Conservation (phyloP, 768 basidiomycete species). For the Lanmaoa rubissima region DNA sequence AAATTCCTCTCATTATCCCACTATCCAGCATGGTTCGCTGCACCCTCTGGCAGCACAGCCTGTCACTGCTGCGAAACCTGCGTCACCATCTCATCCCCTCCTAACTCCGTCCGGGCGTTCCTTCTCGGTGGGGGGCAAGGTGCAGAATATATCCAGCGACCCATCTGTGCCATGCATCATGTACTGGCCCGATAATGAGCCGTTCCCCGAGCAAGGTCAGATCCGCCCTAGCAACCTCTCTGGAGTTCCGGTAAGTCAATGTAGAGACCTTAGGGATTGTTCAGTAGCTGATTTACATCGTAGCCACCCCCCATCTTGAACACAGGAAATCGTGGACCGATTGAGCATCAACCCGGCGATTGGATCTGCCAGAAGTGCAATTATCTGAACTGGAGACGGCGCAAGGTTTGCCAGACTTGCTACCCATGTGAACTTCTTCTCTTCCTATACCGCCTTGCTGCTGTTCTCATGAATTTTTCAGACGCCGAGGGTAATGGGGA, state of each 20-base stretch:
- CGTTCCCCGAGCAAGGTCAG: constrained; percentile 77
- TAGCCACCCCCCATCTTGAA: constrained; percentile 86
- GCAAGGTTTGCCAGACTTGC: constrained; percentile 90
- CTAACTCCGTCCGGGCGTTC: constrained; percentile 82
- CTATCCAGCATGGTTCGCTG: constrained; percentile 19
- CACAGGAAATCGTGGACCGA: constrained; percentile 85
- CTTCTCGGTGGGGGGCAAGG: constrained; percentile 72
- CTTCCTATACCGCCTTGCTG: constrained; percentile 7
- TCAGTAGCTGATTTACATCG: background rate
- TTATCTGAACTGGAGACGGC: constrained; percentile 83
- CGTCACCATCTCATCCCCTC: constrained; percentile 57
- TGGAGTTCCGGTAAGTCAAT: constrained; percentile 50
- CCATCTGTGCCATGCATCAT: constrained; percentile 74
- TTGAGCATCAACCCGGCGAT: constrained; percentile 81
- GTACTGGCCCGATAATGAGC: constrained; percentile 92
- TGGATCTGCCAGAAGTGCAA: constrained; percentile 85
- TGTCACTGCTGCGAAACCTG: constrained; percentile 30
- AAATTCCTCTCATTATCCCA: constrained; percentile 31
- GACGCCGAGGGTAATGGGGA: constrained; percentile 89
- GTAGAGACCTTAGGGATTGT: background rate
- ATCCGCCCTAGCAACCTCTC: constrained; percentile 58
- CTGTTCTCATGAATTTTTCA: constrained; percentile 28
- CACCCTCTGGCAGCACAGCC: constrained; percentile 30
- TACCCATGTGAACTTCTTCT: constrained; percentile 61
- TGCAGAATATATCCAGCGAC: constrained; percentile 76